These are phyloP conservation scores for Radiomyces spectabilis DNA, from an alignment of 192 early-diverging fungal genomes.

Conservation along the genomic window DNA sequence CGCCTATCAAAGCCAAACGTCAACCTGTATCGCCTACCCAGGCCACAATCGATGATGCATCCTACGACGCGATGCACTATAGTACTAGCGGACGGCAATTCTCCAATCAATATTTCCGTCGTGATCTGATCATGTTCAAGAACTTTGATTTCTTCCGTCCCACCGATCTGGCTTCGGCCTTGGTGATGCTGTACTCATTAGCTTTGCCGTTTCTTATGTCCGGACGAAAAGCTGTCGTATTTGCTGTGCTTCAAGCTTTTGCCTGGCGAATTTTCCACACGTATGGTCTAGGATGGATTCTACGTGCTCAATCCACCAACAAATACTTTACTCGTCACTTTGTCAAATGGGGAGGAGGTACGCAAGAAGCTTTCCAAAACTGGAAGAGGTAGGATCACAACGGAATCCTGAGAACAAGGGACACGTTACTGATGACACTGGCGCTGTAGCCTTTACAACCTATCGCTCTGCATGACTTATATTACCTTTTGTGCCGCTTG, in stretches of 20 bases:
- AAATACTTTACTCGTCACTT: conserved; percentile 88
- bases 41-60: background rate
- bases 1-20: conserved; percentile 25
- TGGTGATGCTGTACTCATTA: conserved; percentile 70
- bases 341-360: conserved; percentile 86
- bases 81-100: conserved; percentile 37
- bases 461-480: conserved; percentile 87
- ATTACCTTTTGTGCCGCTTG: conserved; percentile 80
- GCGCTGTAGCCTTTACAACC: conserved; percentile 83
- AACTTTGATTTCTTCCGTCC: conserved; percentile 88
- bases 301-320: conserved; percentile 72
- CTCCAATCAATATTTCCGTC: conserved; percentile 68
- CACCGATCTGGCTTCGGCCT: conserved; percentile 72
- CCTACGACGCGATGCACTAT: too few relatives aligned
- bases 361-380: conserved; percentile 82
- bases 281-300: conserved; percentile 66
- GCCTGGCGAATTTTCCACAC: conserved; percentile 86
- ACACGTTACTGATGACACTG: too few relatives aligned
- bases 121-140: conserved; percentile 84
- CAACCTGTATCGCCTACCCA: conserved; percentile 11
- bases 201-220: conserved; percentile 50
- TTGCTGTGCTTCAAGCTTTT: conserved; percentile 65
- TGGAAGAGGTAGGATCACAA: conserved; percentile 91
- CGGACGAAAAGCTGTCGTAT: conserved; percentile 29
- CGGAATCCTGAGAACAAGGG: too few relatives aligned